Evolutionary conservation across 2,329 filamentous ascomycete genomes (phyloP).

Genomic region (Aspergillus candidus): DNA sequence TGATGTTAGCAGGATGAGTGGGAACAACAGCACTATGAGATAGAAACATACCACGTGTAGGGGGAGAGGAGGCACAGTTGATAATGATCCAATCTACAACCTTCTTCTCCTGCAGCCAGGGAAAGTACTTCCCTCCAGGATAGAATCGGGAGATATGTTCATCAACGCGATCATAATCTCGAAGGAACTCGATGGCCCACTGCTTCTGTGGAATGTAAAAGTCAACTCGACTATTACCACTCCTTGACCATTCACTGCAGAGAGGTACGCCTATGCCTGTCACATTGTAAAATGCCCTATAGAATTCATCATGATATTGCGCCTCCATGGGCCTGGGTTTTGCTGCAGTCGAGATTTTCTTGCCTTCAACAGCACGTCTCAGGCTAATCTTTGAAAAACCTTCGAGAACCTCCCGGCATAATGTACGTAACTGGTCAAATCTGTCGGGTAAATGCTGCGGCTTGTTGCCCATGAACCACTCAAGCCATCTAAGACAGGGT

Average conservation of each 20-base stretch:
- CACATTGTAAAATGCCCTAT: constrained; percentile 4
- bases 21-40: too few species aligned
- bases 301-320: constrained; percentile 12
- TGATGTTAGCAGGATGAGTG: too few species aligned
- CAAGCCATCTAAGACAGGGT: constrained; percentile 1
- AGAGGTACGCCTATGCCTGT: constrained; percentile 11
- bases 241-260: constrained; percentile 11
- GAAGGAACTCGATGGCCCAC: constrained; percentile 5
- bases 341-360: constrained; percentile 6
- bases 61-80: constrained; percentile 4
- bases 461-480: constrained; percentile 3
- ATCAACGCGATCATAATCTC: constrained; percentile 7
- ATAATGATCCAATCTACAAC: constrained; percentile 9
- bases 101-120: constrained; percentile 2
- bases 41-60: too few species aligned
- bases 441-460: neutral
- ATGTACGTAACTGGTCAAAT: constrained; percentile 3
- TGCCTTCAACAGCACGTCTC: constrained; percentile 4
- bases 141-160: constrained; percentile 7
- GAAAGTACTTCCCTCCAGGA: constrained; percentile 3
- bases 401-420: constrained; percentile 2
- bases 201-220: constrained; percentile 13
- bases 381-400: constrained; percentile 4
- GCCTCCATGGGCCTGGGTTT: constrained; percentile 9
- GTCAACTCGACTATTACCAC: constrained; percentile 7